Base-by-base conservation (phyloP, 805 yeast species). In the Suhomyces faveliae region DNA sequence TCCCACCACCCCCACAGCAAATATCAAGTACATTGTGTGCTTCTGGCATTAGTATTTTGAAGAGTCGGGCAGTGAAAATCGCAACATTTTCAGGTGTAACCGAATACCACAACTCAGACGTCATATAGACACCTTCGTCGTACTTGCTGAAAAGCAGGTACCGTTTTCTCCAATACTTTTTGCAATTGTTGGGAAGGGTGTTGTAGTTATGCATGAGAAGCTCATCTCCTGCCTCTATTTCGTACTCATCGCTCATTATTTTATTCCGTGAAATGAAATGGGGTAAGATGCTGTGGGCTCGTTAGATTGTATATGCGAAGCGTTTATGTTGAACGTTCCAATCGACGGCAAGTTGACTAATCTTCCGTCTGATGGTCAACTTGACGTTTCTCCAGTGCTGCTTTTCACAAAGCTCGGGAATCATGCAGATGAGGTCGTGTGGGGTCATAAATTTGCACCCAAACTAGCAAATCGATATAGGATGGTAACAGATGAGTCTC, bases 1-100 rank as follows among this genome's bases (percentile, higher is more conserved):
- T 89, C 0, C 96, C 96, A 1, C 96, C 96, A 1, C 90, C 96
- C 0, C 96, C 96, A 53, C 92, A 83, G 56, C 88, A 87, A 2
- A 87, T 75, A 58, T 89, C 96, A 11, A 85, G 61, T 0, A 83
- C 66, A 3, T 67, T 71, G 4, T 52, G 53, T 2, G 80, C 75
- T 0, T 74, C 59, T 0, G 84, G 88, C 19, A 80, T 61, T 48
- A 84, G 74, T 12, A 77, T 73, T 43, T 69, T 63, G 13, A 84
- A 64, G 48, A 80, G 75, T 46, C 76, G 72, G 0, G 90, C 85
- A 0, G 77, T 64, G 55, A 80, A 81, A 5, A 68, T 65, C 0
- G 96, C 94, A 1, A 87, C 68, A 1, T 63, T 57, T 58, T 91
- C 97, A 0, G 96, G 91, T 0, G 98, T 91, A 4, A 89, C 96